Conservation (phyloP, 768 basidiomycete species). For the Naganishia friedmannii region DNA sequence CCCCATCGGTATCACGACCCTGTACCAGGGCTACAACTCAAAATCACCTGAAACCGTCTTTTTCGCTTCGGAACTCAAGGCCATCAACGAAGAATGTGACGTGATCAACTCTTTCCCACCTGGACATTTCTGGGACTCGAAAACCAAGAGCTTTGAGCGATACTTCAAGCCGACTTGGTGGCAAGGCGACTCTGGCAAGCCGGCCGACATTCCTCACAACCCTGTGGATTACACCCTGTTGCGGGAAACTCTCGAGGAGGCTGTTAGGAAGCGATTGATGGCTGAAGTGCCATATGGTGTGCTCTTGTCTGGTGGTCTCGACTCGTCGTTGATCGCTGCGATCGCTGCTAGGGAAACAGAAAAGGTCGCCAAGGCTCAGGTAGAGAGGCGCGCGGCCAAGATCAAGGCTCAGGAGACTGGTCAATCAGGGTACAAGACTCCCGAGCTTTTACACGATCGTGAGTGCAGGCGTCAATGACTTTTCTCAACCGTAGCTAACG, state of each 20-base stretch:
- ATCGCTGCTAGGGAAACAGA: conserved; percentile 95
- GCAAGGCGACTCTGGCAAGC: conserved; percentile 70
- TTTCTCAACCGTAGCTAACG: not conserved
- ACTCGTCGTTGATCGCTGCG: conserved; percentile 91
- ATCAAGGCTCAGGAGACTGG: conserved; percentile 41
- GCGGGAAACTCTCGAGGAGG: conserved; percentile 78
- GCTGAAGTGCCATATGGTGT: conserved; percentile 98
- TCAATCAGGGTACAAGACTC: conserved; percentile 10
- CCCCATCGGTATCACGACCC: conserved; percentile 95
- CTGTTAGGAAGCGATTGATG: conserved; percentile 94
- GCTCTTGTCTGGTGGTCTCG: conserved; percentile 87
- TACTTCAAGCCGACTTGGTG: conserved; percentile 91
- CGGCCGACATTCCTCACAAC: conserved; percentile 62
- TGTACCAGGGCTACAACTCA: conserved; percentile 94
- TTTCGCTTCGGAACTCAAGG: conserved; percentile 95
- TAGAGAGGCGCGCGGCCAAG: conserved; percentile 62
- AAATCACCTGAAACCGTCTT: conserved; percentile 74
- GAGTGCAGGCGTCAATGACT: conserved; percentile 4
- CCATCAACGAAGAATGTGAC: conserved; percentile 86
- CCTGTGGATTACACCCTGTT: conserved; percentile 66
- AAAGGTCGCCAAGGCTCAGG: conserved; percentile 76
- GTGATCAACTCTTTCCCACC: conserved; percentile 93
- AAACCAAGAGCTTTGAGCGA: conserved; percentile 68
- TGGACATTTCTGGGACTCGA: conserved; percentile 91
- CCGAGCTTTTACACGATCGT: conserved; percentile 31